Percentiles rank a stretch among this genome's conserved stretches.
phyloP scores from a whole-genome alignment of 495 filamentous ascomycete species.

The Daldinia caldariorum region DNA sequence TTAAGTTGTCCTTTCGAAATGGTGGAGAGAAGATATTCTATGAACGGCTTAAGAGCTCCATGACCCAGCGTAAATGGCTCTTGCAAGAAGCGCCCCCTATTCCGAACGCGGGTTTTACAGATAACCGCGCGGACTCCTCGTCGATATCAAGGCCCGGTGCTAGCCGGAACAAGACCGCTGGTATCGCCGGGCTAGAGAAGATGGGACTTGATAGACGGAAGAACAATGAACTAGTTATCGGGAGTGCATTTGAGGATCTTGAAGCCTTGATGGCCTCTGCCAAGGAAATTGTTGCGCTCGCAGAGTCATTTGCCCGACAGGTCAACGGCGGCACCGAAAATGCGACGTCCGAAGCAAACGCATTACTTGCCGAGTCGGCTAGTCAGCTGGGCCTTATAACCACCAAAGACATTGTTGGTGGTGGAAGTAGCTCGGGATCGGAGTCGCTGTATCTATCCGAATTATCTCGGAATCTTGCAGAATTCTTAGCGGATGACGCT shows the following conservation, averaged over 20 bases:
- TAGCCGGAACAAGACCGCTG: constrained; percentile 70
- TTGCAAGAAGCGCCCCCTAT: constrained; percentile 91
- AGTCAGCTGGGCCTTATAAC: constrained; percentile 88
- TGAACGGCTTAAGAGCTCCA: constrained; percentile 84
- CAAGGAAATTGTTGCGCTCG: constrained; percentile 92
- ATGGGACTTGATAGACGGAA: constrained; percentile 81
- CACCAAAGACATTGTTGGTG: constrained; percentile 85
- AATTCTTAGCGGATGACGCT: constrained; percentile 91
- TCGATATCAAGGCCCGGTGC: constrained; percentile 33
- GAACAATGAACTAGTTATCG: constrained; percentile 93
- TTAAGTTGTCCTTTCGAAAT: constrained; percentile 90
- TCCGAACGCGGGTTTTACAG: constrained; percentile 75
- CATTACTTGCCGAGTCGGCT: constrained; percentile 82
- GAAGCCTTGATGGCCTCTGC: constrained; percentile 97
- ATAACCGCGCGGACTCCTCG: constrained; percentile 62
- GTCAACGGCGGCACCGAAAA: constrained; percentile 64
- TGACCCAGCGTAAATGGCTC: constrained; percentile 96
- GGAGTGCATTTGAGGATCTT: constrained; percentile 94
- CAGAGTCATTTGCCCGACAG: constrained; percentile 83
- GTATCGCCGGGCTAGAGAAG: constrained; percentile 91
- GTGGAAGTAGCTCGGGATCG: constrained; percentile 51
- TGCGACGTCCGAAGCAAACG: constrained; percentile 70
- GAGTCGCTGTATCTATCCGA: constrained; percentile 75
- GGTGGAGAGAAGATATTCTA: constrained; percentile 92
- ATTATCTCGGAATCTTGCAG: constrained; percentile 86